These are phyloP conservation scores for Ochetophila trinervis DNA, from an alignment of 306 rosid species.

Conservation along the genomic window DNA sequence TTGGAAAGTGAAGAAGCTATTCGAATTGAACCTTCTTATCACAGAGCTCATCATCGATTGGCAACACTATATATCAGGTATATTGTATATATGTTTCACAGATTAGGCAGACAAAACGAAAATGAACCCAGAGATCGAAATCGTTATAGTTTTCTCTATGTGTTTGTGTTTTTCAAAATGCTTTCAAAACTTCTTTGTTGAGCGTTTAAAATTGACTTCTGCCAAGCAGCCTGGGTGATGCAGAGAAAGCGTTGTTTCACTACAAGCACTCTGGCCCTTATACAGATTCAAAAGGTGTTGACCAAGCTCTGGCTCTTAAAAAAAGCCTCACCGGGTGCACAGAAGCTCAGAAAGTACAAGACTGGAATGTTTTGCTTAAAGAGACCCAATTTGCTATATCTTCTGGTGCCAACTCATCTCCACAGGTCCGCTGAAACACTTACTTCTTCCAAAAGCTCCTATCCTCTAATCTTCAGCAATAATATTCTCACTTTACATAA, in stretches of 20 bases:
- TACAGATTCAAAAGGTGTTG: constrained; percentile 30
- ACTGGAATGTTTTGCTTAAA: constrained; percentile 62
- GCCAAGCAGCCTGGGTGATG: constrained; percentile 69
- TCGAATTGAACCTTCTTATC: constrained; percentile 68
- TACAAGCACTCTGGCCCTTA: constrained; percentile 46
- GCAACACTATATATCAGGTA: constrained; percentile 86
- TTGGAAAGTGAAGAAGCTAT: constrained; percentile 70
- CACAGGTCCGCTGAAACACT: constrained; percentile 51
- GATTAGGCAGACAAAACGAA: not conserved
- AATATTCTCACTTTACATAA: constrained; percentile 10
- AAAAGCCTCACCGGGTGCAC: constrained; percentile 56
- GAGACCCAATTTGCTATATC: constrained; percentile 69
- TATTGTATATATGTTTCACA: too few relatives aligned
- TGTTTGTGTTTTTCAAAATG: not conserved
- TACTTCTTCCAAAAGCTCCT: not conserved
- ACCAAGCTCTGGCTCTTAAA: constrained; percentile 55
- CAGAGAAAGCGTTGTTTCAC: constrained; percentile 62
- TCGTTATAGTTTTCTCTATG: not conserved
- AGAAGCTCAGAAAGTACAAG: constrained; percentile 52
- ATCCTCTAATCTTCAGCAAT: not conserved
- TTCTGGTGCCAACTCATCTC: constrained; percentile 73
- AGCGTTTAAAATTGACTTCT: not conserved
- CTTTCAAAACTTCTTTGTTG: not conserved
- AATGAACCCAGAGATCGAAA: not conserved
- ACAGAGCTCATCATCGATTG: constrained; percentile 81